Evolutionary conservation across 2,329 filamentous ascomycete genomes (phyloP).

Genomic region (Neocatenulostroma microsporum): DNA sequence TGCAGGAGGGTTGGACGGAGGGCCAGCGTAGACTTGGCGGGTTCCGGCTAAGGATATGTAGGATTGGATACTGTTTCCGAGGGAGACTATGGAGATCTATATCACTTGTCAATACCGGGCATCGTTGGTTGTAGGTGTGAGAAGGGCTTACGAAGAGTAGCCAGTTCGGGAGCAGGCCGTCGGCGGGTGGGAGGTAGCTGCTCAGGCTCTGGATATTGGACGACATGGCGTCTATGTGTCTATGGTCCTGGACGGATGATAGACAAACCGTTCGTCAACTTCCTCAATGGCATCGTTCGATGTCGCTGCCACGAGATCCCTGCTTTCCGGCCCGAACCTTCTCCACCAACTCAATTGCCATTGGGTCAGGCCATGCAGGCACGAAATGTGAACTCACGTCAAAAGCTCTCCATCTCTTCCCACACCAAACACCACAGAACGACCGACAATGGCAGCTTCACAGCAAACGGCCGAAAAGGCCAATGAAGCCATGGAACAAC

Average conservation of each 20-base stretch:
- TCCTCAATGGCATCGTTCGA: too few relatives aligned
- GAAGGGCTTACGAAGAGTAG: conserved; percentile 51
- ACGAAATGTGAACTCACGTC: too few relatives aligned
- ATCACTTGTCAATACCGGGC: background rate
- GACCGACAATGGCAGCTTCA: conserved; percentile 1
- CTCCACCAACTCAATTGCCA: background rate
- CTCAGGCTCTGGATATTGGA: conserved; percentile 15
- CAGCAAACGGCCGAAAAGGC: conserved; percentile 12
- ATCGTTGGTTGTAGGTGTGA: conserved; percentile 7
- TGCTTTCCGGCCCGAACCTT: conserved; percentile 1
- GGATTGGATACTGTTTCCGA: conserved; percentile 78
- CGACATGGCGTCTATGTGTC: conserved; percentile 5
- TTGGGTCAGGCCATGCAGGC: conserved; percentile 2
- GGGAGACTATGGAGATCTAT: conserved; percentile 72
- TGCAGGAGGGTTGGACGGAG: conserved; percentile 28
- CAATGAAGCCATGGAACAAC: conserved; percentile 12
- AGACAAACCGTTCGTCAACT: too few relatives aligned
- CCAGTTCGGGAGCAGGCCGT: conserved; percentile 56
- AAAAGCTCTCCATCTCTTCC: conserved; percentile 2
- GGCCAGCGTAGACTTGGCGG: conserved; percentile 73
- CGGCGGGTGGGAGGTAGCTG: conserved; percentile 37
- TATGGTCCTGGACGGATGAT: too few relatives aligned
- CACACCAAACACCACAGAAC: too few relatives aligned
- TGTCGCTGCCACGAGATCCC: background rate
- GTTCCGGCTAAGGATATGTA: conserved; percentile 75